These are phyloP conservation scores for Climacium dendroides DNA, from an alignment of 225 moss, liverwort and hornwort genomes.

Conservation along the genomic window DNA sequence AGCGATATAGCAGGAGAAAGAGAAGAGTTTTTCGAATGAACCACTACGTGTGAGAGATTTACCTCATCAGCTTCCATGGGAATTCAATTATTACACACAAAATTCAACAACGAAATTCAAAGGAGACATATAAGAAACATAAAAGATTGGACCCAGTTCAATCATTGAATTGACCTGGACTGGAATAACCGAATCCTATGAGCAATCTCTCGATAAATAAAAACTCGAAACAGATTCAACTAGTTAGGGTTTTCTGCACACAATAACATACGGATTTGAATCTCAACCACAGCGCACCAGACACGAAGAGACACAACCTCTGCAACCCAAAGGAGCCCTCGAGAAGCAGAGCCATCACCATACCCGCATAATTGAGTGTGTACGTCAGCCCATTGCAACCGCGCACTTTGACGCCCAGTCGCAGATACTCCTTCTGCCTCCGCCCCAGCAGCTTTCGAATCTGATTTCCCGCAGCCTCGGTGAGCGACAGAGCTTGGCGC, in stretches of 20 bases:
- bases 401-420: conserved; percentile 85
- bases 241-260: not conserved
- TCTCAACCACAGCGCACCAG: not conserved
- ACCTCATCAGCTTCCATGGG: not conserved
- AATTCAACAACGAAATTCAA: not conserved
- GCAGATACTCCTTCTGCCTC: conserved; percentile 73
- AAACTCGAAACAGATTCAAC: not conserved
- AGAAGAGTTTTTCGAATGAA: not conserved
- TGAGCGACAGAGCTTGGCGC: conserved; percentile 77
- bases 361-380: conserved; percentile 83
- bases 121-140: not conserved
- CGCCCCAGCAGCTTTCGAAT: conserved; percentile 53
- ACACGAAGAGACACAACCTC: not conserved
- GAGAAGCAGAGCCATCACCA: not conserved
- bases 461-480: conserved; percentile 64
- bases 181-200: not conserved
- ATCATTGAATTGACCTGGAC: not conserved
- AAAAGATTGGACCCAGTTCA: not conserved
- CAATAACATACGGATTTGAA: not conserved
- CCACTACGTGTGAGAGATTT: not conserved
- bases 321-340: not conserved
- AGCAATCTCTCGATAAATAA: not conserved
- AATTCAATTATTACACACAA: not conserved
- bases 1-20: too few relatives aligned
- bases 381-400: conserved; percentile 91